A percentile compares a stretch with the other conserved stretches of the same genome.
Conservation (phyloP, 805 yeast genomes). For the Ogataea neopini region DNA sequence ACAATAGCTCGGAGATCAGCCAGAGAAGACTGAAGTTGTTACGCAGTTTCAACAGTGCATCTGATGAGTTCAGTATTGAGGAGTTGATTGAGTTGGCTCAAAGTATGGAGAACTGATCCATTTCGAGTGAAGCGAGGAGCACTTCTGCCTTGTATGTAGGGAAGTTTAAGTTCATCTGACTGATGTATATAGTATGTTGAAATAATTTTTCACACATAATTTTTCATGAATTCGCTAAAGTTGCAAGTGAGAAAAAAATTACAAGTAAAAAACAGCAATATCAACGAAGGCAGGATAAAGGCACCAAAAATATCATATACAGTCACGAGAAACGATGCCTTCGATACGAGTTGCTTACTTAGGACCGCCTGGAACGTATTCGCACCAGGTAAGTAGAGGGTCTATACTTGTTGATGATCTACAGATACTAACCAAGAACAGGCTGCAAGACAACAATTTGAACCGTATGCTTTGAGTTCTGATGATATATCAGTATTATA, state of each 20-base stretch:
- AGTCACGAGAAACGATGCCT: slow-evolving; percentile 10
- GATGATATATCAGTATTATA: slow-evolving; percentile 25
- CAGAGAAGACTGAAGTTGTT: slow-evolving; percentile 58
- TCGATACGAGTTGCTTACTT: slow-evolving; percentile 61
- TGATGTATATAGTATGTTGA: too few relatives aligned
- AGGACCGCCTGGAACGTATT: slow-evolving; percentile 92
- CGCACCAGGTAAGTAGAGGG: slow-evolving; percentile 65
- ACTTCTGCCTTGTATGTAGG: too few relatives aligned
- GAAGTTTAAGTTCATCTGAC: too few relatives aligned
- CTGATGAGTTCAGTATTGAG: slow-evolving; percentile 64
- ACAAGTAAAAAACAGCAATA: not conserved
- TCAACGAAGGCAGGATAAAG: not conserved
- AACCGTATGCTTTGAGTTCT: slow-evolving; percentile 19
- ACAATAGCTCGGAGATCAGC: slow-evolving; percentile 40
- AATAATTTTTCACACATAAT: not conserved
- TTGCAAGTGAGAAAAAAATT: not conserved
- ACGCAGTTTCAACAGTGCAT: slow-evolving; percentile 69
- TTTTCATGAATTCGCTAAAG: not conserved
- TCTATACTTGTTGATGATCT: too few relatives aligned
- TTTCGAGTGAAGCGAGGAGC: not conserved
- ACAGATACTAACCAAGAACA: too few relatives aligned
- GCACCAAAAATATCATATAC: too few relatives aligned
- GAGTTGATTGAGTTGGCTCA: slow-evolving; percentile 71
- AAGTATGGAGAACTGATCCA: slow-evolving; percentile 52
- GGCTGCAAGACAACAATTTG: slow-evolving; percentile 51